These are phyloP conservation scores for Glycine tomentella DNA, from an alignment of 306 rosid species.

Conservation along the genomic window DNA sequence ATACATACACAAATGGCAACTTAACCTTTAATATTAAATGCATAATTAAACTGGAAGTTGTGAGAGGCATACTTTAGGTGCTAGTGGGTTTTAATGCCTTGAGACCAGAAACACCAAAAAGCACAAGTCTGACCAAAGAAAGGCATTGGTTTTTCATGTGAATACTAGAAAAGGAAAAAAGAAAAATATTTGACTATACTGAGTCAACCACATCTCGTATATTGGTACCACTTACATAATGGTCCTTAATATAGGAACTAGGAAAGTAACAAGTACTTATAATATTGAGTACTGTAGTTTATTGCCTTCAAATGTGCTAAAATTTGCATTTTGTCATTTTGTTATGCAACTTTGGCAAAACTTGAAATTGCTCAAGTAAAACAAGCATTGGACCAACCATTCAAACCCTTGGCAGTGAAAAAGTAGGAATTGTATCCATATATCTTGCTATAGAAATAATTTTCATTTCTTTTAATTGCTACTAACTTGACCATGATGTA, in stretches of 20 bases:
- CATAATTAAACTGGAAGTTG: background rate
- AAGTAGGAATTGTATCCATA: background rate
- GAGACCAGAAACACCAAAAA: background rate
- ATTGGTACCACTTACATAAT: background rate
- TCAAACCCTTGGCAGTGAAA: constrained; percentile 5
- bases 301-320: background rate
- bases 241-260: background rate
- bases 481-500: background rate
- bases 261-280: constrained; percentile 15
- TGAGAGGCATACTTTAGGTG: background rate
- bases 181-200: background rate
- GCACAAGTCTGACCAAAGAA: background rate
- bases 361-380: constrained; percentile 17
- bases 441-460: background rate
- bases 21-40: background rate
- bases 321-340: background rate
- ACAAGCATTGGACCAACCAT: constrained; percentile 26
- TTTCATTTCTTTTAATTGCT: background rate
- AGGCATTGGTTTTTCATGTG: background rate
- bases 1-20: background rate
- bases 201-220: background rate
- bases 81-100: constrained; percentile 3
- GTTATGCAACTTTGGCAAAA: constrained; percentile 8
- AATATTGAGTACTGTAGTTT: background rate
- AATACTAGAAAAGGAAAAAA: background rate